Evolutionary conservation across 768 basidiomycete species (phyloP).

Genomic region (Suillus bovinus): DNA sequence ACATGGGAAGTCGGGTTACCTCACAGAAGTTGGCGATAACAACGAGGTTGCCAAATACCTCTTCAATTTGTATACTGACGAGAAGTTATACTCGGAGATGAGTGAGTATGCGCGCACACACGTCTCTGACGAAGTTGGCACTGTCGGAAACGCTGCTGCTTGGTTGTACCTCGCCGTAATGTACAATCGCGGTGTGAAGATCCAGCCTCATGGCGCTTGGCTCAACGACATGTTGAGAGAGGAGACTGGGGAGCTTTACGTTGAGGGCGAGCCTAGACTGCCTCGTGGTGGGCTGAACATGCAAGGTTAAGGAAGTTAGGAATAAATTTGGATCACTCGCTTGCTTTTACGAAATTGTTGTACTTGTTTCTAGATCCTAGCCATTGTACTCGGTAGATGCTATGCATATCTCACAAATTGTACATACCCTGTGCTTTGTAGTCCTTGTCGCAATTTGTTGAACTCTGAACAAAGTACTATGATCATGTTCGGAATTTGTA

Average conservation of each 20-base stretch:
- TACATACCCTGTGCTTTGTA: neutral
- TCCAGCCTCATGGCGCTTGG: conserved; percentile 83
- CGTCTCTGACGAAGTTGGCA: conserved; percentile 82
- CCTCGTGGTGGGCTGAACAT: conserved; percentile 63
- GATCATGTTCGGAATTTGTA: neutral
- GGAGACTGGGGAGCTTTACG: conserved; percentile 74
- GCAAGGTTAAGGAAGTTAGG: conserved; percentile 44
- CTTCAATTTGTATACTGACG: conserved; percentile 76
- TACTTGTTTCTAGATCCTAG: conserved; percentile 3
- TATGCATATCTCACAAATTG: conserved; percentile 1
- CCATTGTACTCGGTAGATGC: neutral
- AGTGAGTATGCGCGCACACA: conserved; percentile 70
- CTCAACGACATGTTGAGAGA: conserved; percentile 77
- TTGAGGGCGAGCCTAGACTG: conserved; percentile 65
- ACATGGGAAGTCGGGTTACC: conserved; percentile 85
- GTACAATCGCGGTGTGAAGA: conserved; percentile 73
- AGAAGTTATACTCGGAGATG: conserved; percentile 61
- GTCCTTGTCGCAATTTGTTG: neutral
- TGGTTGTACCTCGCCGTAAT: conserved; percentile 78
- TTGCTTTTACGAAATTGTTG: neutral
- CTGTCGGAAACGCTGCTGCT: conserved; percentile 74
- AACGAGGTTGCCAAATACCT: conserved; percentile 73
- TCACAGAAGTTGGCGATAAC: conserved; percentile 79
- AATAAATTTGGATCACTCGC: neutral
- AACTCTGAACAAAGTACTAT: neutral